Conservation (phyloP, 2,329 filamentous ascomycete genomes). For the Amylocarpus encephaloides region DNA sequence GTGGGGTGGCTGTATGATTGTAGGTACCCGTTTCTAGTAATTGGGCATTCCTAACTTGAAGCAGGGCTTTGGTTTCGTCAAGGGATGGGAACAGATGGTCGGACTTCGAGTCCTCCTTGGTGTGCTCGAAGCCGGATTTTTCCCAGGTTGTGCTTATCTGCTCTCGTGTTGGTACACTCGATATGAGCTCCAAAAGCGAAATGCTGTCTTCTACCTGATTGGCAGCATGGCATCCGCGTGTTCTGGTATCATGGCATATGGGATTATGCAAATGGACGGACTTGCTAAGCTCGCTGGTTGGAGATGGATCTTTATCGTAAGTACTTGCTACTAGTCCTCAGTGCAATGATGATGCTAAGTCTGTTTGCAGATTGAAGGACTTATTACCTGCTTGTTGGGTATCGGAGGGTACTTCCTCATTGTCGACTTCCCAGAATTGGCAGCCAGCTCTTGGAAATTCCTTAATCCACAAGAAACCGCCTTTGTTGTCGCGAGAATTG, state of each 20-base stretch:
- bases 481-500: slow-evolving; percentile 49
- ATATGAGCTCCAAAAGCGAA: slow-evolving; percentile 65
- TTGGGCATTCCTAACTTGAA: neutral
- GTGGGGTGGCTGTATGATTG: slow-evolving; percentile 41
- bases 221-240: slow-evolving; percentile 61
- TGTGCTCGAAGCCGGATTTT: slow-evolving; percentile 28
- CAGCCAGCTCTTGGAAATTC: slow-evolving; percentile 41
- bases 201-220: slow-evolving; percentile 63
- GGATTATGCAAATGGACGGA: slow-evolving; percentile 43
- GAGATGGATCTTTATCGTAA: slow-evolving; percentile 43
- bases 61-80: slow-evolving; percentile 32
- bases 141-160: slow-evolving; percentile 37
- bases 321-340: neutral
- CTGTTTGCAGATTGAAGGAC: slow-evolving; percentile 39
- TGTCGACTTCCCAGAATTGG: slow-evolving; percentile 57
- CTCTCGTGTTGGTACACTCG: slow-evolving; percentile 37
- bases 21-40: slow-evolving; percentile 10
- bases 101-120: slow-evolving; percentile 27
- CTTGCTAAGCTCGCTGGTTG: slow-evolving; percentile 17
- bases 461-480: slow-evolving; percentile 43
- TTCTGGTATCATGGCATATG: slow-evolving; percentile 63
- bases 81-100: slow-evolving; percentile 24
- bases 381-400: slow-evolving; percentile 48
- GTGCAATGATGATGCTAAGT: neutral
- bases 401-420: slow-evolving; percentile 49